A percentile compares a stretch with the other conserved stretches of the same genome.
Conservation (phyloP, 805 yeast genomes). For the Candida railenensis region DNA sequence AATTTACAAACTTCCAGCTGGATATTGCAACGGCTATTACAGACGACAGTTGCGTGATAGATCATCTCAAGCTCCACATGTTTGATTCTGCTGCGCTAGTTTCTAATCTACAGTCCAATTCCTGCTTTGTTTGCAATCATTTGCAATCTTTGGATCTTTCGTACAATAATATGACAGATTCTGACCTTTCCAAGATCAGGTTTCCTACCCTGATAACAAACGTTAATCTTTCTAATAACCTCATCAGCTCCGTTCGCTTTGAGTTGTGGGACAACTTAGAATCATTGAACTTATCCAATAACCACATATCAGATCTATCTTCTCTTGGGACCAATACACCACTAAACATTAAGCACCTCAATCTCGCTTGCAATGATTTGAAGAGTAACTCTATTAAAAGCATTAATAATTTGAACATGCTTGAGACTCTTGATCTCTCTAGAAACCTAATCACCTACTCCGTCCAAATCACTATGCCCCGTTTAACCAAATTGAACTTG, state of each 20-base stretch:
- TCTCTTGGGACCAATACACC: neutral
- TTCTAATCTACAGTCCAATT: constrained; percentile 9
- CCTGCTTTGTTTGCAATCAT: constrained; percentile 10
- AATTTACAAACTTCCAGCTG: neutral
- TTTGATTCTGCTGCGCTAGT: constrained; percentile 14
- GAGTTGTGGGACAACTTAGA: neutral
- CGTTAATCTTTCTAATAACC: constrained; percentile 29
- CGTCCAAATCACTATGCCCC: constrained; percentile 12
- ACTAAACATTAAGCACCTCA: constrained; percentile 11
- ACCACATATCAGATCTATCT: constrained; percentile 10
- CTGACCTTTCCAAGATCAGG: constrained; percentile 11
- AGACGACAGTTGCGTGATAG: constrained; percentile 3
- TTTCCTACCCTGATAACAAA: constrained; percentile 19
- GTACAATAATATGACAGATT: constrained; percentile 23
- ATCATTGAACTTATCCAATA: constrained; percentile 21
- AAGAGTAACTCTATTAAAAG: neutral
- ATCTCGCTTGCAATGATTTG: constrained; percentile 28
- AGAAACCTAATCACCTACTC: constrained; percentile 20
- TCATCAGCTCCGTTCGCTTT: constrained; percentile 10
- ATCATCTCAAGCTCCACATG: constrained; percentile 18
- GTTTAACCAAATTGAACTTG: constrained; percentile 15
- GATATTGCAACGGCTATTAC: neutral
- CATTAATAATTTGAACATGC: neutral
- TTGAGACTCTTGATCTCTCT: constrained; percentile 20
- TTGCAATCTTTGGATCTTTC: constrained; percentile 25